phyloP scores from a whole-genome alignment of 441 rosid species.

The Gossypium armourianum region DNA sequence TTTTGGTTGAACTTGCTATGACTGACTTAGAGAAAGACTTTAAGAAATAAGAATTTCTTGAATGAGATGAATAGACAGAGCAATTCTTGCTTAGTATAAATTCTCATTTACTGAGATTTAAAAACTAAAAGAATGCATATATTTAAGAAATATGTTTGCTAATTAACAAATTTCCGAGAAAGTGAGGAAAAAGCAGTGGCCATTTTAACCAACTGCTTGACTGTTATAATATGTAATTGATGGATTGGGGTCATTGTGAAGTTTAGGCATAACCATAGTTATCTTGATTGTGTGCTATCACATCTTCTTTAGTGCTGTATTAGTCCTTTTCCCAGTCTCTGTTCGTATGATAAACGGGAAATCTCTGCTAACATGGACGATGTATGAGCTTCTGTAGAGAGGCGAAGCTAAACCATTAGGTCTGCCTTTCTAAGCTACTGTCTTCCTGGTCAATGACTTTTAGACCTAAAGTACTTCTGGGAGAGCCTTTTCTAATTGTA shows the following conservation, averaged over 20 bases:
- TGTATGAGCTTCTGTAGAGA: not conserved
- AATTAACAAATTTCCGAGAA: not conserved
- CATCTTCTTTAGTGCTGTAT: not conserved
- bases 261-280: not conserved
- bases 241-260: not conserved
- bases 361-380: not conserved
- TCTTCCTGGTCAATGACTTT: not conserved
- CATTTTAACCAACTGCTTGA: not conserved
- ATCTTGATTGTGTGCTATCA: not conserved
- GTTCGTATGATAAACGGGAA: not conserved
- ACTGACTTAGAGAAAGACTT: slow-evolving; percentile 4
- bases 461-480: not conserved
- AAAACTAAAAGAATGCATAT: not conserved
- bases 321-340: not conserved
- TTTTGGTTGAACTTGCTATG: not conserved
- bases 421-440: not conserved
- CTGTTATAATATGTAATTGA: not conserved
- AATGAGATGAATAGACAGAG: not conserved
- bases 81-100: not conserved
- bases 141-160: not conserved
- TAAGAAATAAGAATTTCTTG: not conserved
- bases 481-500: not conserved
- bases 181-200: not conserved
- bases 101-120: not conserved
- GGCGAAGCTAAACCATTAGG: not conserved